A percentile compares a stretch with the other conserved stretches of the same genome.
Conservation (phyloP, 192 early-diverging fungal species). For the Cladochytrium replicatum region DNA sequence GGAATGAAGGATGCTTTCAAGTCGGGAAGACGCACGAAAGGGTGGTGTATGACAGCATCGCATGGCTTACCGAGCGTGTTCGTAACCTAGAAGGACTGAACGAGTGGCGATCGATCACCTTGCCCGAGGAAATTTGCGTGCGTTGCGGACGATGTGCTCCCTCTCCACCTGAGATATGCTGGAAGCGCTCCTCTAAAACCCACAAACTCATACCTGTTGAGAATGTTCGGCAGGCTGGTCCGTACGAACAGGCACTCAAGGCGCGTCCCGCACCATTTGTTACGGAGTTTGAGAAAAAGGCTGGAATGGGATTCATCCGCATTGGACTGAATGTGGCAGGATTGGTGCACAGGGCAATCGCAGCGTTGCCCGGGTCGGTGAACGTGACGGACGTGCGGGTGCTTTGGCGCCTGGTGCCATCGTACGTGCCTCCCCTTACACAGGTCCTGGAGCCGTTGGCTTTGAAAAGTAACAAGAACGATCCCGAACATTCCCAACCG, state of each 20-base stretch:
- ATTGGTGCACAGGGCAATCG: slow-evolving; percentile 27
- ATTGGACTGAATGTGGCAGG: slow-evolving; percentile 30
- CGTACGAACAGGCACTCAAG: slow-evolving; percentile 34
- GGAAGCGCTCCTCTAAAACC: slow-evolving; percentile 12
- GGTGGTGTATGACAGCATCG: slow-evolving; percentile 21
- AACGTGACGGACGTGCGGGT: slow-evolving; percentile 3
- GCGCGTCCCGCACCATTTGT: slow-evolving; percentile 28
- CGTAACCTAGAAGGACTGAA: slow-evolving; percentile 11
- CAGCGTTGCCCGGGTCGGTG: slow-evolving; percentile 4
- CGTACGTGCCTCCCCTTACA: background rate
- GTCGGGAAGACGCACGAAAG: slow-evolving; percentile 20
- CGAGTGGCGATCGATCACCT: slow-evolving; percentile 16
- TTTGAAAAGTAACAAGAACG: slow-evolving; percentile 21
- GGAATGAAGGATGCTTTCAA: slow-evolving; percentile 15
- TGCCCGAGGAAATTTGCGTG: background rate
- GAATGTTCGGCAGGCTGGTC: slow-evolving; percentile 26
- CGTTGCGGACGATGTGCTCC: slow-evolving; percentile 34
- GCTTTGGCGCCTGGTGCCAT: slow-evolving; percentile 23
- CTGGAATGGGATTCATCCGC: slow-evolving; percentile 13
- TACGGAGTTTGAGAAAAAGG: slow-evolving; percentile 14
- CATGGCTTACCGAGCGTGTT: slow-evolving; percentile 34
- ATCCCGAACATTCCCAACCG: slow-evolving; percentile 24
- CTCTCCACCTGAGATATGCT: slow-evolving; percentile 18
- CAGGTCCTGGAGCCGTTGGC: slow-evolving; percentile 5
- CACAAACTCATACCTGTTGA: slow-evolving; percentile 21